A percentile compares a stretch with the other conserved stretches of the same genome.
These are phyloP conservation scores for Daldinia sp. DNA, from an alignment of 2,329 filamentous ascomycete species.

Conservation along the genomic window DNA sequence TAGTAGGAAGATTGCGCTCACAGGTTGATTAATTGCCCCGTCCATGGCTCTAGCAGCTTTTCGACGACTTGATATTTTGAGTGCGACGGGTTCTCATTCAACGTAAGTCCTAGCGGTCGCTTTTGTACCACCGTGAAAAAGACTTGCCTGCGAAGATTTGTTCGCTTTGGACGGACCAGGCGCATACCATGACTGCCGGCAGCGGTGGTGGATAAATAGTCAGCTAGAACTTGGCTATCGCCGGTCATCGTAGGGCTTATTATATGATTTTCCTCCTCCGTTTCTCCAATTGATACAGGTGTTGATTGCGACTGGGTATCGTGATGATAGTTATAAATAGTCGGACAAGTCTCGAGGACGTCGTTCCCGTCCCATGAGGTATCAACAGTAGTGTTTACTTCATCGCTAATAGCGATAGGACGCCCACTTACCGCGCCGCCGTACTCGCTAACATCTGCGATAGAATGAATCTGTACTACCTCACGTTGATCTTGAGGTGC, in stretches of 20 bases:
- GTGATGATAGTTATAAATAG: background rate
- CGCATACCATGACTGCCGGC: background rate
- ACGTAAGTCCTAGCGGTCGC: constrained; percentile 53
- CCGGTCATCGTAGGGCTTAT: constrained; percentile 67
- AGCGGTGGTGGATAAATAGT: constrained; percentile 35
- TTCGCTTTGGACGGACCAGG: background rate
- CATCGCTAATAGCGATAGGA: background rate
- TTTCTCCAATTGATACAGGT: constrained; percentile 46
- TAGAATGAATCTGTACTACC: background rate
- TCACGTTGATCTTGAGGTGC: background rate
- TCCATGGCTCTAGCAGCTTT: constrained; percentile 37
- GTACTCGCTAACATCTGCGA: background rate
- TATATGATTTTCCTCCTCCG: constrained; percentile 57
- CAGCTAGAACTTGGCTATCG: constrained; percentile 68
- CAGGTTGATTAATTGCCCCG: background rate
- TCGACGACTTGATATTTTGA: constrained; percentile 64
- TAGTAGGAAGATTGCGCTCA: background rate
- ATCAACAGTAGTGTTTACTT: background rate
- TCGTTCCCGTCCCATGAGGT: background rate
- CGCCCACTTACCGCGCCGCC: background rate
- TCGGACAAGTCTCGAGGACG: background rate
- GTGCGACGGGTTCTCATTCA: constrained; percentile 51
- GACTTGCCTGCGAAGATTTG: constrained; percentile 50
- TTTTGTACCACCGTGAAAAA: constrained; percentile 58
- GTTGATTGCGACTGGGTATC: constrained; percentile 36